A percentile compares a stretch with the other conserved stretches of the same genome.
Evolutionary conservation across 1,284 basidiomycete species (phyloP).

Genomic region (Rhodofomes roseus): DNA sequence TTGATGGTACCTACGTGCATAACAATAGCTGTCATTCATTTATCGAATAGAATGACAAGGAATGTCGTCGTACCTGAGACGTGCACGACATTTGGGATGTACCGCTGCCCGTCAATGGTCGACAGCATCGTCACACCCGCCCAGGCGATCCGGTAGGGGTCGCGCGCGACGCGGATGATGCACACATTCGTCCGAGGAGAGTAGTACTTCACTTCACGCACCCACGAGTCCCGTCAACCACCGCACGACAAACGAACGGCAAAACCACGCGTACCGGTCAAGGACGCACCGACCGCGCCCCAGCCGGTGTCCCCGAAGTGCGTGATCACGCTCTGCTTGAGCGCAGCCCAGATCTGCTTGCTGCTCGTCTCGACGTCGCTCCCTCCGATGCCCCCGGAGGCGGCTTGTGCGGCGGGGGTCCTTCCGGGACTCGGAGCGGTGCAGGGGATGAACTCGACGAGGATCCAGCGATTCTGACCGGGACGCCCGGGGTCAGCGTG

Average conservation of each 20-base stretch:
- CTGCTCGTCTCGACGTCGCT: conserved; percentile 22
- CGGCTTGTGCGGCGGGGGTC: neutral
- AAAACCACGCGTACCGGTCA: conserved; percentile 47
- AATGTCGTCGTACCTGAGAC: conserved; percentile 52
- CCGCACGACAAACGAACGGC: neutral
- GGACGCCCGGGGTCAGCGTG: too few relatives aligned
- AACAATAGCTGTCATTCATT: neutral
- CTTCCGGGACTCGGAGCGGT: conserved; percentile 11
- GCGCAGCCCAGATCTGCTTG: conserved; percentile 60
- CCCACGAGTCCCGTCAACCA: neutral
- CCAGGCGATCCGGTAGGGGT: conserved; percentile 73
- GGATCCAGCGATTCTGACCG: conserved; percentile 70
- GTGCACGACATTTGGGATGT: conserved; percentile 70
- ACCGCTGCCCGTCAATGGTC: conserved; percentile 49
- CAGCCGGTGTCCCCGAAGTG: conserved; percentile 80
- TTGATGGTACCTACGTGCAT: conserved; percentile 67
- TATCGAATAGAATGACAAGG: neutral
- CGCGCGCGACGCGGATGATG: conserved; percentile 75
- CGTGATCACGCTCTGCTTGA: conserved; percentile 65
- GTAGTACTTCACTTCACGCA: conserved; percentile 71
- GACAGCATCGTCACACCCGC: conserved; percentile 65
- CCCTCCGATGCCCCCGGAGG: neutral
- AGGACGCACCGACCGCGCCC: conserved; percentile 67
- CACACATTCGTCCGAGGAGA: conserved; percentile 74
- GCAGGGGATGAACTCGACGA: conserved; percentile 66